phyloP scores from a whole-genome alignment of 2,329 filamentous ascomycete genomes.

The Aspergillus fumigatus region DNA sequence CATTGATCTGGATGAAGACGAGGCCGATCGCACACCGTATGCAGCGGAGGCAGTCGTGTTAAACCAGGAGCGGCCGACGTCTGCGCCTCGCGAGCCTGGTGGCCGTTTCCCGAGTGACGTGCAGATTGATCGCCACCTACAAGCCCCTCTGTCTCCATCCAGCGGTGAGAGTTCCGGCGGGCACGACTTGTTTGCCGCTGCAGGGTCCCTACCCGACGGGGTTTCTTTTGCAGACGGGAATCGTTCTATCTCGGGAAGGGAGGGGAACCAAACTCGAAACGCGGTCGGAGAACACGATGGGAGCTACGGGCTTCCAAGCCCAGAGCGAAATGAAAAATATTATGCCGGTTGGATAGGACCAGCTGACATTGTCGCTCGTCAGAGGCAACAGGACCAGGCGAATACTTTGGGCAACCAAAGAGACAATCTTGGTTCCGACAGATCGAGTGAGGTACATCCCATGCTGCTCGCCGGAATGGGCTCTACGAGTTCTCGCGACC shows the following conservation, averaged over 20 bases:
- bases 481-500: constrained; percentile 11
- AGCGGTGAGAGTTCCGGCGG: constrained; percentile 74
- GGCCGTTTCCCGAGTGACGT: constrained; percentile 95
- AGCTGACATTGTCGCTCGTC: constrained; percentile 29
- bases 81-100: constrained; percentile 68
- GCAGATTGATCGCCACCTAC: constrained; percentile 79
- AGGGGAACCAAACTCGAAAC: constrained; percentile 11
- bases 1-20: constrained; percentile 74
- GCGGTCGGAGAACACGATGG: constrained; percentile 6
- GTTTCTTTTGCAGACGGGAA: constrained; percentile 32
- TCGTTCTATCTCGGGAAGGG: constrained; percentile 23
- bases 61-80: constrained; percentile 34
- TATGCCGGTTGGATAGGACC: constrained; percentile 53
- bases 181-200: constrained; percentile 56
- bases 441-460: constrained; percentile 10
- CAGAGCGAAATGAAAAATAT: constrained; percentile 35
- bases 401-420: constrained; percentile 4
- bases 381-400: constrained; percentile 14
- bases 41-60: constrained; percentile 51
- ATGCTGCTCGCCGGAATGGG: constrained; percentile 14
- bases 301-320: constrained; percentile 6
- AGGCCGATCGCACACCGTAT: constrained; percentile 62
- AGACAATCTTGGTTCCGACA: constrained; percentile 1
- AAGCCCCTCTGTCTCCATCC: constrained; percentile 72
- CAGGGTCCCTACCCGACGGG: constrained; percentile 51